These are phyloP conservation scores for Exophiala oligosperma DNA, from an alignment of 2,329 filamentous ascomycete genomes.

Conservation along the genomic window DNA sequence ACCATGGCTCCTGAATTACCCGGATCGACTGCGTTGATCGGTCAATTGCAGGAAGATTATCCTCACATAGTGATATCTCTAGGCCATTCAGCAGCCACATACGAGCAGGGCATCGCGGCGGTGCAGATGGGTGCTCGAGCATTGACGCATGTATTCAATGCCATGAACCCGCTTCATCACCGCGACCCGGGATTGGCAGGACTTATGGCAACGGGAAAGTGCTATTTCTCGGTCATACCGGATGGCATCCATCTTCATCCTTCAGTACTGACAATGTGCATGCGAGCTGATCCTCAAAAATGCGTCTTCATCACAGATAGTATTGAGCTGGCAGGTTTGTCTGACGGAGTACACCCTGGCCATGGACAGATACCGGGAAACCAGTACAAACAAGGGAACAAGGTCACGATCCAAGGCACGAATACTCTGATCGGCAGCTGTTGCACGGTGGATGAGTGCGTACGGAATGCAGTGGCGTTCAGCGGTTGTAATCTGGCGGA, in stretches of 20 bases:
- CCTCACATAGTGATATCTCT: conserved; percentile 49
- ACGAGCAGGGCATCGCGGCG: conserved; percentile 46
- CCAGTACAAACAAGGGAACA: conserved; percentile 51
- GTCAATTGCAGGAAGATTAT: conserved; percentile 37
- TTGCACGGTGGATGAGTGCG: conserved; percentile 51
- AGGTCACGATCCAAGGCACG: conserved; percentile 53
- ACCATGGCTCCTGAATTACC: conserved; percentile 56
- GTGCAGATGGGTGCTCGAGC: conserved; percentile 51
- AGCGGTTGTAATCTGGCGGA: conserved; percentile 48
- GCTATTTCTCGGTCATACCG: conserved; percentile 55
- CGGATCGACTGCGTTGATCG: conserved; percentile 43
- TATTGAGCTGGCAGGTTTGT: conserved; percentile 55
- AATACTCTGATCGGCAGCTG: conserved; percentile 57
- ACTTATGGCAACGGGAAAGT: conserved; percentile 36
- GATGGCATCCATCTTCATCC: conserved; percentile 58
- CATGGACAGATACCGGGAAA: conserved; percentile 53
- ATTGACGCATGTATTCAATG: conserved; percentile 57
- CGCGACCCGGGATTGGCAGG: conserved; percentile 54
- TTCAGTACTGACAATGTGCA: conserved; percentile 49
- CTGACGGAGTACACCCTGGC: conserved; percentile 53
- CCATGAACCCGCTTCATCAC: conserved; percentile 53
- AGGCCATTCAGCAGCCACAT: conserved; percentile 53
- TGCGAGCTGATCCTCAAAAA: conserved; percentile 47
- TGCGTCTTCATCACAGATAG: conserved; percentile 56
- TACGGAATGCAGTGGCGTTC: conserved; percentile 46